Base-by-base conservation (phyloP, 2,329 filamentous ascomycete genomes). In the Pseudophaeomoniella oleicola region DNA sequence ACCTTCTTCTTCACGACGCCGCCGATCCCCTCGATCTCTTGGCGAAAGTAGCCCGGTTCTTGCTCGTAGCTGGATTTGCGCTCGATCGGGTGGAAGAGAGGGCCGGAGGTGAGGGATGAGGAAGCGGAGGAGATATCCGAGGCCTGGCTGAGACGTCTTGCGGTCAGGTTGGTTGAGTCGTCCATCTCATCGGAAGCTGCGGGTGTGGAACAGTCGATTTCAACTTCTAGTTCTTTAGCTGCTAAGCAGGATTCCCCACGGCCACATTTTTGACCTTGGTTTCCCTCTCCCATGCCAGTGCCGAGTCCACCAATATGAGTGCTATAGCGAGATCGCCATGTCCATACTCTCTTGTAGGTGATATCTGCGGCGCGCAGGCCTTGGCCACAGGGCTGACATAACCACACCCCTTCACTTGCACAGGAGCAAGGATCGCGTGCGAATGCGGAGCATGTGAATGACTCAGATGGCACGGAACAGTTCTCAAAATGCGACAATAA, bases 1-100 rank as follows among this genome's bases (percentile, higher is more conserved):
- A 81, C 68, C 60, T 88, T 93, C 42, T 79, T 81, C 66, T 93
- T 93, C 37, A 94, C 75, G 11, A 81, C 72, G 1, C 87, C 87
- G 9, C 87, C 87, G 32, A 94, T 82, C 2, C 87, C 87, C 50
- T 93, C 84, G 41, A 94, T 82, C 58, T 94, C 87, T 51, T 94
- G 86, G 30, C 82, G 70, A 39, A 77, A 70, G 51, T 94, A 94
- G 3, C 86, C 86, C 0, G 82, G 68, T 27, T 27, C 22, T 27
- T 27, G 22, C n/a, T 27, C 22, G 22, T 27, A 27, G n/a, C 22
- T 27, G 22, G n/a, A 6, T 27, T 27, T 27, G 22, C 22, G 22
- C n/a, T 27, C 22, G 9, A 27, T 9, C 6, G n/a, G 22, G 22
- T 6, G n/a, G n/a, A 27, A 27, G n/a, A 9, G 22, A n/a, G 22